Conservation (phyloP, 179 eudicot genomes). For the Gypsophila paniculata region DNA sequence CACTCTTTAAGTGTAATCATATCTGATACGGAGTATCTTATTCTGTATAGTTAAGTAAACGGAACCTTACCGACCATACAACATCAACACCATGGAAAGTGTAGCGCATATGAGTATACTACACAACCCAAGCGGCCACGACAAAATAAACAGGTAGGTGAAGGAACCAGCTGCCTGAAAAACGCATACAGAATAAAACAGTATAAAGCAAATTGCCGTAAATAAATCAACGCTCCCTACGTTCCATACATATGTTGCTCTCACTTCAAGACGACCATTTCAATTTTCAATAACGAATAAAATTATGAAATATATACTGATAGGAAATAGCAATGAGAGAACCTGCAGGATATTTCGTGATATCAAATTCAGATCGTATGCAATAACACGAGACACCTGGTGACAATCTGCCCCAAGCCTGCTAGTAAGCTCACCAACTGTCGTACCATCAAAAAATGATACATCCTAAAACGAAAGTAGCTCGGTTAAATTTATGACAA, state of each 20-base stretch:
- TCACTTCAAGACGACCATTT: not conserved
- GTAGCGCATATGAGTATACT: slow-evolving; percentile 67
- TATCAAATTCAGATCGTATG: slow-evolving; percentile 86
- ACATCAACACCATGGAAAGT: slow-evolving; percentile 58
- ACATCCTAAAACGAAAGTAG: slow-evolving; percentile 52
- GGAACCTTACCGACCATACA: slow-evolving; percentile 71
- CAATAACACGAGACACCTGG: slow-evolving; percentile 96
- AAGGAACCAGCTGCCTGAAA: slow-evolving; percentile 78
- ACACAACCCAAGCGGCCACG: slow-evolving; percentile 85
- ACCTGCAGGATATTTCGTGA: slow-evolving; percentile 87
- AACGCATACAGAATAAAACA: slow-evolving; percentile 9
- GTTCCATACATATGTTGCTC: not conserved
- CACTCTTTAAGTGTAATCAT: too few relatives aligned
- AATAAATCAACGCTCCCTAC: not conserved
- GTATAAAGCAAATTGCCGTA: not conserved
- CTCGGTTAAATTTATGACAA: not conserved
- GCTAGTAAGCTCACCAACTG: slow-evolving; percentile 95
- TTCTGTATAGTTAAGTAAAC: not conserved
- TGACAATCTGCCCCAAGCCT: slow-evolving; percentile 99
- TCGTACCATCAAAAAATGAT: slow-evolving; percentile 72
- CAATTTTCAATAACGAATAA: too few relatives aligned
- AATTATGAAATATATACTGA: not conserved
- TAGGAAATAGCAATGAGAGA: not conserved
- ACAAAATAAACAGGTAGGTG: slow-evolving; percentile 76
- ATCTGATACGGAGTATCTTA: too few relatives aligned